Percentiles rank a stretch among this genome's conserved stretches.
Evolutionary conservation across 1,284 basidiomycete species (phyloP).

Genomic region (Thecaphora frezii): DNA sequence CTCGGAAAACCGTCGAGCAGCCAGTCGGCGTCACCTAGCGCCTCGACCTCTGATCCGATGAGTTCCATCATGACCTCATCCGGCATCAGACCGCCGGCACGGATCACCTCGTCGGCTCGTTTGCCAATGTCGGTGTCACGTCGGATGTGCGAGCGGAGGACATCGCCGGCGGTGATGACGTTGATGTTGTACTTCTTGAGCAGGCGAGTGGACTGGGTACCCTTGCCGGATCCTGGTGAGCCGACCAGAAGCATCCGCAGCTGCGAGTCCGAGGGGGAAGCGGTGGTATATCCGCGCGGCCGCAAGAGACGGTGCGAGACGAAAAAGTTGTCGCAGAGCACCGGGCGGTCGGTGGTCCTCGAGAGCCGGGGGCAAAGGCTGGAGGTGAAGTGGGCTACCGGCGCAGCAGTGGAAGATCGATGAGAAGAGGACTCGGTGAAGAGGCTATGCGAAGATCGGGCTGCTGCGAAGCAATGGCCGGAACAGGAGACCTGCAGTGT

Average conservation of each 20-base stretch:
- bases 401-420: not conserved
- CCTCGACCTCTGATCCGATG: slow-evolving; percentile 32
- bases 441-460: no score
- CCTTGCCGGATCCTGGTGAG: slow-evolving; percentile 55
- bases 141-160: slow-evolving; percentile 49
- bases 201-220: slow-evolving; percentile 49
- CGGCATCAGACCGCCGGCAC: slow-evolving; percentile 52
- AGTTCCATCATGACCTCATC: slow-evolving; percentile 55
- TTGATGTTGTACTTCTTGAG: slow-evolving; percentile 30
- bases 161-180: slow-evolving; percentile 48
- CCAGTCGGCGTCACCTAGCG: slow-evolving; percentile 67
- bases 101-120: slow-evolving; percentile 43
- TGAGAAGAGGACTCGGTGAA: no score
- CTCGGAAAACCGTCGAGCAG: slow-evolving; percentile 95
- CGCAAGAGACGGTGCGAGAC: not conserved
- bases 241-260: slow-evolving; percentile 56
- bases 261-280: slow-evolving; percentile 12
- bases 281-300: not conserved
- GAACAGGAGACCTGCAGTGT: no score
- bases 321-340: slow-evolving; percentile 1
- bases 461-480: no score
- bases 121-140: slow-evolving; percentile 41
- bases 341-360: not conserved
- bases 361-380: no score
- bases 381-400: not conserved